These are phyloP conservation scores for Calonectria montana DNA, from an alignment of 2,329 filamentous ascomycete genomes.

Conservation along the genomic window DNA sequence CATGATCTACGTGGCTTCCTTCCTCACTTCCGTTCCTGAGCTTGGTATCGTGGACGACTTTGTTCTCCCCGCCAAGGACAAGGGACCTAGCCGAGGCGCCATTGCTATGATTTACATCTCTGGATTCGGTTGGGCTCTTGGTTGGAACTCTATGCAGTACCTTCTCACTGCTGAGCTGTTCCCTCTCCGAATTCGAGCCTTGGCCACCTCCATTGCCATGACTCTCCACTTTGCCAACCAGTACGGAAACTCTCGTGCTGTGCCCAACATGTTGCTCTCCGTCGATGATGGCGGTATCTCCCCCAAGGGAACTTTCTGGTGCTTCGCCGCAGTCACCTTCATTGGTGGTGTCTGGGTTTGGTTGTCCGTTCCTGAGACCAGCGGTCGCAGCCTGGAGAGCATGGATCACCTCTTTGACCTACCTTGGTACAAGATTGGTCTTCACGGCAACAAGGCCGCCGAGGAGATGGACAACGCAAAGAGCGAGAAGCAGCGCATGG, in stretches of 20 bases:
- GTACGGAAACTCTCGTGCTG: conserved; percentile 80
- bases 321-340: conserved; percentile 76
- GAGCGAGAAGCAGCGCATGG: conserved; percentile 57
- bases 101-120: conserved; percentile 80
- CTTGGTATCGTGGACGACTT: conserved; percentile 63
- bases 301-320: conserved; percentile 79
- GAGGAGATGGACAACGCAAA: conserved; percentile 56
- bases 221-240: conserved; percentile 83
- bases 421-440: conserved; percentile 80
- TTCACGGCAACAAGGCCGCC: conserved; percentile 63
- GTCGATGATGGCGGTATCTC: conserved; percentile 58
- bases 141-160: conserved; percentile 84
- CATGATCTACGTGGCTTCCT: conserved; percentile 72
- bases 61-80: conserved; percentile 59
- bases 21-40: conserved; percentile 71
- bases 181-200: conserved; percentile 77
- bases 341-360: conserved; percentile 77
- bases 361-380: conserved; percentile 79
- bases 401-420: conserved; percentile 80
- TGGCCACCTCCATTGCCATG: conserved; percentile 80
- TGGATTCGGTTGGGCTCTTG: conserved; percentile 76
- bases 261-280: conserved; percentile 78
- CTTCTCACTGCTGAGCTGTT: conserved; percentile 83
- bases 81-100: conserved; percentile 71
- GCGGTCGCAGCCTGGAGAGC: conserved; percentile 72